Percentiles rank a stretch among this genome's conserved stretches.
These are phyloP conservation scores for Ophioceras dolichostomum DNA, from an alignment of 2,329 filamentous ascomycete species.

Conservation along the genomic window DNA sequence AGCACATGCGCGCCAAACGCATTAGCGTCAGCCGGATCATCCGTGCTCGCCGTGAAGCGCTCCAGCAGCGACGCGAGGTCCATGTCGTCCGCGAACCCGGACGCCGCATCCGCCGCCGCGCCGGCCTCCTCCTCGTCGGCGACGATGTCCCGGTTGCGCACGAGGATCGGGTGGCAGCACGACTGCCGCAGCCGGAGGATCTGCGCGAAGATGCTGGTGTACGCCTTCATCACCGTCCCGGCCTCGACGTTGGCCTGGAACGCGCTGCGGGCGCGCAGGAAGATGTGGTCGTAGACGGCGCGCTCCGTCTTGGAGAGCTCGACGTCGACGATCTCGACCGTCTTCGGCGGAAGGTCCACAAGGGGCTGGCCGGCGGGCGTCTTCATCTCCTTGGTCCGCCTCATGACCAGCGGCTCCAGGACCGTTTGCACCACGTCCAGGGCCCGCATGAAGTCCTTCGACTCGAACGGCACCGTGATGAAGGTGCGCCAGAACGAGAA, in stretches of 20 bases:
- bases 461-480: constrained; percentile 94
- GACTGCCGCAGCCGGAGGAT: constrained; percentile 86
- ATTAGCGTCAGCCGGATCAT: constrained; percentile 50
- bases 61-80: constrained; percentile 78
- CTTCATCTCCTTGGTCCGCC: constrained; percentile 96
- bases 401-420: constrained; percentile 85
- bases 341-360: constrained; percentile 70
- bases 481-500: constrained; percentile 99
- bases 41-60: constrained; percentile 62
- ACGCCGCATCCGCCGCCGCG: constrained; percentile 63
- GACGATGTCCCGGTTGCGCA: constrained; percentile 72
- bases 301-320: constrained; percentile 76
- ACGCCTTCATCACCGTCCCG: constrained; percentile 88
- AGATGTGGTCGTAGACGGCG: constrained; percentile 89
- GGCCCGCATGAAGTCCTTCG: constrained; percentile 84
- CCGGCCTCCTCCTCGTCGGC: constrained; percentile 81
- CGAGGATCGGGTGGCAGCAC: constrained; percentile 86
- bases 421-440: constrained; percentile 96
- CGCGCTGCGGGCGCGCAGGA: constrained; percentile 65
- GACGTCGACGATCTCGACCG: constrained; percentile 75
- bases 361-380: constrained; percentile 68
- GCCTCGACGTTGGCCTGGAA: constrained; percentile 82
- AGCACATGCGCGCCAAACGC: constrained; percentile 77
- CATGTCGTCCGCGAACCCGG: constrained; percentile 88
- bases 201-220: constrained; percentile 94